phyloP scores from a whole-genome alignment of 805 yeast genomes.

The Wickerhamomyces chaumierensis region DNA sequence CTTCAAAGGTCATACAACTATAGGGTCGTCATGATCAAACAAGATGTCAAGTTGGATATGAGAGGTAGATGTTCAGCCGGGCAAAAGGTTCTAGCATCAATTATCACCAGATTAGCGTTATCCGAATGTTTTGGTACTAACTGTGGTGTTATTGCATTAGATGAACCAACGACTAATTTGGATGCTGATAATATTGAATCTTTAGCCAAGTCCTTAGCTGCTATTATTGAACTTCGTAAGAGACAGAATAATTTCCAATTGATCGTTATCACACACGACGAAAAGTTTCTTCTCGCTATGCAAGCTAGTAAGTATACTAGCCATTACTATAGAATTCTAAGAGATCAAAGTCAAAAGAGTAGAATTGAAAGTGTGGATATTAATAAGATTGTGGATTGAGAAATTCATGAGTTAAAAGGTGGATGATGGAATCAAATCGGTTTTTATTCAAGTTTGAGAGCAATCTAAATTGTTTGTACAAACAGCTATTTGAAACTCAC shows the following conservation, averaged over 20 bases:
- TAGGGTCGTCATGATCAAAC: conserved; percentile 90
- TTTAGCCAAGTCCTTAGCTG: conserved; percentile 67
- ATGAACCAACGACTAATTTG: conserved; percentile 94
- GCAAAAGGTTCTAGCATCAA: conserved; percentile 87
- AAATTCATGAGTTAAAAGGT: too few species aligned
- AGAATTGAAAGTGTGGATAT: conserved; percentile 50
- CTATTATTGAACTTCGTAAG: conserved; percentile 63
- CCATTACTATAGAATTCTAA: conserved; percentile 68
- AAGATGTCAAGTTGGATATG: conserved; percentile 90
- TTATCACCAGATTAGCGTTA: conserved; percentile 79
- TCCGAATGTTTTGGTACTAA: conserved; percentile 93
- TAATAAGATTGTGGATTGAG: conserved; percentile 19
- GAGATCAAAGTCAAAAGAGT: conserved; percentile 77
- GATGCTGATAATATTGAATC: conserved; percentile 85
- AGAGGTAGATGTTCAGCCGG: conserved; percentile 98
- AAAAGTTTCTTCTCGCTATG: conserved; percentile 75
- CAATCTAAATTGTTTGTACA: too few species aligned
- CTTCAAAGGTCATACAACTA: conserved; percentile 72
- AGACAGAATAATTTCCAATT: conserved; percentile 84
- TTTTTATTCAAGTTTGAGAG: too few species aligned
- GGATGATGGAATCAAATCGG: too few species aligned
- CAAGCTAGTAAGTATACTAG: conserved; percentile 79
- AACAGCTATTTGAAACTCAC: too few species aligned
- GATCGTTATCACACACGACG: conserved; percentile 95
- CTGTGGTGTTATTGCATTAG: conserved; percentile 93